Conservation (phyloP, 176 grass and related monocot species). For the Musa troglodytarum region DNA sequence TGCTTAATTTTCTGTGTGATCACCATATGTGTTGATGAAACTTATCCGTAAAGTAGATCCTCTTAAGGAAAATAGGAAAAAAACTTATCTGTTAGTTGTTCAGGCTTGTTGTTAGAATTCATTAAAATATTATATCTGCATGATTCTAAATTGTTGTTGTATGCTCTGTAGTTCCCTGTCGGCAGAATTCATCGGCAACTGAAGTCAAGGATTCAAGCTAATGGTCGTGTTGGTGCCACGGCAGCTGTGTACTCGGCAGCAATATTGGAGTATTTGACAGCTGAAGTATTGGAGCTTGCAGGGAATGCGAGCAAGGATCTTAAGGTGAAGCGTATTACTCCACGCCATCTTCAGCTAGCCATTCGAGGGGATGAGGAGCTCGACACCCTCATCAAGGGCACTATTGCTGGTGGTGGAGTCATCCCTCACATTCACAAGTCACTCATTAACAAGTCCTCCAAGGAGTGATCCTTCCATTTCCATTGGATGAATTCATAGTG, state of each 20-base stretch:
- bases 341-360: constrained; percentile 17
- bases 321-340: constrained; percentile 15
- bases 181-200: constrained; percentile 11
- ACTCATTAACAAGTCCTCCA: constrained; percentile 20
- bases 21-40: neutral
- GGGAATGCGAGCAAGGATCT: constrained; percentile 22
- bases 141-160: neutral
- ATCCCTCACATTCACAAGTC: constrained; percentile 20
- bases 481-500: neutral
- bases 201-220: constrained; percentile 11
- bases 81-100: neutral
- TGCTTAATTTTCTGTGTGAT: neutral
- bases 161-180: constrained; percentile 3
- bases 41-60: neutral
- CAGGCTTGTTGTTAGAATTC: neutral
- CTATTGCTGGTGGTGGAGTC: constrained; percentile 16
- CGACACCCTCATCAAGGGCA: constrained; percentile 19
- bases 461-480: neutral
- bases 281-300: constrained; percentile 16
- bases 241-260: constrained; percentile 19
- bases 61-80: neutral
- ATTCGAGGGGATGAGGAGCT: constrained; percentile 19
- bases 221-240: constrained; percentile 16
- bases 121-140: neutral
- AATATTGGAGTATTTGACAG: constrained; percentile 17